Percentiles rank a stretch among this genome's conserved stretches.
Conservation (phyloP, 78 protist genomes). For the Guillardia theta region DNA sequence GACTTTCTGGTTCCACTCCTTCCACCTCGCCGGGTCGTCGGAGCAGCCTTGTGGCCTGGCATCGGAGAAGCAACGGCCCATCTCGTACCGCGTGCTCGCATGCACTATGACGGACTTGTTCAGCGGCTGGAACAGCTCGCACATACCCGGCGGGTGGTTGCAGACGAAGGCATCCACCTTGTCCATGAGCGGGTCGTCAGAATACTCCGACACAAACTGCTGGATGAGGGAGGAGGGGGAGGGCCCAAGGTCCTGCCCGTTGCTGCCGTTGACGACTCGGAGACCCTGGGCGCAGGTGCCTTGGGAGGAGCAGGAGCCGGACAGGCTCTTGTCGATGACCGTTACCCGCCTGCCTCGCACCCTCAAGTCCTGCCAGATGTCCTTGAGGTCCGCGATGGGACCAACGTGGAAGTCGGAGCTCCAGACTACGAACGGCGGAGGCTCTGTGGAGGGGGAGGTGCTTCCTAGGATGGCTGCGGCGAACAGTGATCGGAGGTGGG, state of each 20-base stretch:
- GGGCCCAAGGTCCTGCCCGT: not conserved
- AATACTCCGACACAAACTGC: not conserved
- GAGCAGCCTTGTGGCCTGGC: not conserved
- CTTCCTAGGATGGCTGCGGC: too few relatives aligned
- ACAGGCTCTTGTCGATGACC: not conserved
- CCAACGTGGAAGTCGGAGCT: slow-evolving; percentile 8
- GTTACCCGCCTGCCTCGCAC: not conserved
- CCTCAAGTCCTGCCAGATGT: not conserved
- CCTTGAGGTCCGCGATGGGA: slow-evolving; percentile 3
- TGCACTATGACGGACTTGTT: not conserved
- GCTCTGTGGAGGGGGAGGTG: too few relatives aligned
- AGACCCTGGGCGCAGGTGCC: not conserved
- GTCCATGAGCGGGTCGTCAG: not conserved
- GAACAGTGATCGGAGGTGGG: too few relatives aligned
- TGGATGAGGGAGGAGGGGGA: not conserved
- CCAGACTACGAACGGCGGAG: not conserved
- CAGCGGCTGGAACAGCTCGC: not conserved
- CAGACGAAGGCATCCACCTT: slow-evolving; percentile 12
- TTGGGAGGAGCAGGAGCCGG: not conserved
- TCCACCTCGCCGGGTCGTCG: too few relatives aligned
- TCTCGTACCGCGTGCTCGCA: slow-evolving; percentile 17
- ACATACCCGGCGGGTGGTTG: not conserved
- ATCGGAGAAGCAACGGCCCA: slow-evolving; percentile 30
- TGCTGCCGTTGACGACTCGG: not conserved
- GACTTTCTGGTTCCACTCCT: too few relatives aligned